Conservation (phyloP, 768 basidiomycete genomes). For the Kwoniella pini region DNA sequence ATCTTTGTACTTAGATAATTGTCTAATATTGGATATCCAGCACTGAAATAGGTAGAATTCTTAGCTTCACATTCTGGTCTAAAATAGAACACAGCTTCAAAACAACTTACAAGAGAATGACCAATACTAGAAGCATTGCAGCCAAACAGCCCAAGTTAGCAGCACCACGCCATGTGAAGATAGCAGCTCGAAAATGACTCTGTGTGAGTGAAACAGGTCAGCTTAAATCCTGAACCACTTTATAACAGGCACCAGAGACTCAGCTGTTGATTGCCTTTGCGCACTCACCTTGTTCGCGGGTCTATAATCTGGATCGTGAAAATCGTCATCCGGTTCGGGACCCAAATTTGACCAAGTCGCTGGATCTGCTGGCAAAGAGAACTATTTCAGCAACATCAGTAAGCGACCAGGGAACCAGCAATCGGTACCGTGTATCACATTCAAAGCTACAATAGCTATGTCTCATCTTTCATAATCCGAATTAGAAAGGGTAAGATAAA, state of each 20-base stretch:
- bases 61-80: no score
- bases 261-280: no score
- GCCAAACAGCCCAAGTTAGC: conserved; percentile 71
- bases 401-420: no score
- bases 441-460: no score
- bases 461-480: no score
- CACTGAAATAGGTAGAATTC: conserved; percentile 40
- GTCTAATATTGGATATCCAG: conserved; percentile 79
- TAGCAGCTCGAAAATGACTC: conserved; percentile 55
- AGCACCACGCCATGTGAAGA: conserved; percentile 81
- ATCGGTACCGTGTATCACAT: no score
- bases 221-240: no score
- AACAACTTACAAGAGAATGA: conserved; percentile 65
- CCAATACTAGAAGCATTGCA: conserved; percentile 66
- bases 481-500: no score
- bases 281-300: conserved; percentile 1
- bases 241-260: no score
- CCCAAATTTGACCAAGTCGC: conserved; percentile 45
- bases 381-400: conserved; percentile 18
- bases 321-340: conserved; percentile 51
- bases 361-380: conserved; percentile 49
- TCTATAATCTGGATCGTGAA: conserved; percentile 47
- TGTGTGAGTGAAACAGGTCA: no score
- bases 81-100: background rate
- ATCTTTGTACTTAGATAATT: conserved; percentile 55